Conservation (phyloP, 163 green algal genomes). For the Scenedesmus sp. region DNA sequence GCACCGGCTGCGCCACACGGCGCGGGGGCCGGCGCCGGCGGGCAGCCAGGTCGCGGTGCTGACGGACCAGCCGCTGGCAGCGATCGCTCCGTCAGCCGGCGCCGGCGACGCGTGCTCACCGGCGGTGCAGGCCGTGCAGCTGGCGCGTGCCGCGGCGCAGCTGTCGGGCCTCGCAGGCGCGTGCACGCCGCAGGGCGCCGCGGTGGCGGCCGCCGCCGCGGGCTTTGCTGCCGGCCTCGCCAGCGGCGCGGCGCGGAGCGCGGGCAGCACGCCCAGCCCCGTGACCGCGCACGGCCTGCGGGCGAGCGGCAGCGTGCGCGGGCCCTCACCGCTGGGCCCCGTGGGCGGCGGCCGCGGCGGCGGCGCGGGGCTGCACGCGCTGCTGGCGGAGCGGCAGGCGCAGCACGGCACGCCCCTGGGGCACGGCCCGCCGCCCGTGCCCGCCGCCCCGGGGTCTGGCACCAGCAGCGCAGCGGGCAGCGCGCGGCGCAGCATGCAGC, state of each 20-base stretch:
- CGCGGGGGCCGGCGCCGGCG: neutral
- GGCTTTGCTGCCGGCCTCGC: too few species aligned
- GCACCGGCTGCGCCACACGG: constrained; percentile 14
- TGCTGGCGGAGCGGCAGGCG: constrained; percentile 25
- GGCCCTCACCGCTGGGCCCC: constrained; percentile 19
- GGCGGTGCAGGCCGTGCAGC: neutral
- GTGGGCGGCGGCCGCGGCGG: neutral
- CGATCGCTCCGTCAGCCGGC: neutral
- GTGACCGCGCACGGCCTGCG: constrained; percentile 2
- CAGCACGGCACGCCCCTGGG: constrained; percentile 12
- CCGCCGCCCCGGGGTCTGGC: constrained; percentile 10
- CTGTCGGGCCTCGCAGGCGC: neutral
- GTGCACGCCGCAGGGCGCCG: too few species aligned
- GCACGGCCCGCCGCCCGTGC: neutral
- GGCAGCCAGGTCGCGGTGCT: constrained; percentile 16
- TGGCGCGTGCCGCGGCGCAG: neutral
- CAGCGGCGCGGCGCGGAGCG: too few species aligned
- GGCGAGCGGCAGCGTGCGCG: neutral
- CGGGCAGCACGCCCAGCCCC: constrained; percentile 15
- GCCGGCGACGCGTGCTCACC: neutral
- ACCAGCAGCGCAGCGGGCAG: constrained; percentile 23
- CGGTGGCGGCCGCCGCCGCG: too few species aligned
- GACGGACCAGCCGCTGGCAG: constrained; percentile 23
- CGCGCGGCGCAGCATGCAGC: constrained; percentile 10
- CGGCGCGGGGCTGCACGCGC: neutral